These are phyloP conservation scores for Fabrea salina DNA, from an alignment of 169 alveolate genomes.

Conservation along the genomic window DNA sequence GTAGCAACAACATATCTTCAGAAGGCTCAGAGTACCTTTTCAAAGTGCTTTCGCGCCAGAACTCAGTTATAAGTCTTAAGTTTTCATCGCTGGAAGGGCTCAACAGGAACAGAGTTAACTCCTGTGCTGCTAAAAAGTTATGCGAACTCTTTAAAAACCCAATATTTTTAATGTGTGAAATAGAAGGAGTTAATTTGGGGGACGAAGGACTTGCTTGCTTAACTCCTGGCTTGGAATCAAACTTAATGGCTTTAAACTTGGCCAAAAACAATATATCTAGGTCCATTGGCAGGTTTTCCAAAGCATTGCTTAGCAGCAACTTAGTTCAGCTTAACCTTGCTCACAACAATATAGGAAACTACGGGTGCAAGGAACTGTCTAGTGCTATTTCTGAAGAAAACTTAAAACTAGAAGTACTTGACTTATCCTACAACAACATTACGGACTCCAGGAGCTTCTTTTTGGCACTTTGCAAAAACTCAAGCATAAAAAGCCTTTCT, in stretches of 20 bases:
- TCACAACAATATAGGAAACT: not conserved
- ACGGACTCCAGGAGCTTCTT: not conserved
- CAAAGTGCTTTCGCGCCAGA: not conserved
- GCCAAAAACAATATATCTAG: not conserved
- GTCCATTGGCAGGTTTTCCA: not conserved
- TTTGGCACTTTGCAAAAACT: not conserved
- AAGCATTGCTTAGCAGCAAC: not conserved
- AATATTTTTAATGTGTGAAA: not conserved
- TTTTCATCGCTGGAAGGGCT: constrained; percentile 35
- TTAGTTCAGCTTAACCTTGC: not conserved
- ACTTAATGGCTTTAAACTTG: not conserved
- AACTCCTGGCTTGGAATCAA: not conserved
- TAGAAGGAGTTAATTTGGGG: constrained; percentile 1
- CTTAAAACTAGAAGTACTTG: not conserved
- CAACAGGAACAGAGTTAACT: constrained; percentile 15
- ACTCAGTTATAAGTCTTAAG: constrained; percentile 13
- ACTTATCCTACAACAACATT: not conserved
- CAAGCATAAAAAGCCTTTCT: not conserved
- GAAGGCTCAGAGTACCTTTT: constrained; percentile 2
- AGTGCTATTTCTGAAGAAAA: not conserved
- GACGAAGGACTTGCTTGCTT: not conserved
- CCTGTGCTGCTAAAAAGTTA: not conserved
- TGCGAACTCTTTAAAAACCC: not conserved
- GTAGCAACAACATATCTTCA: constrained; percentile 17
- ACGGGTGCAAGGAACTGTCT: not conserved